Percentiles rank a stretch among this genome's conserved stretches.
These are phyloP conservation scores for Suhomyces xylopsoci DNA, from an alignment of 805 yeast genomes.

Conservation along the genomic window DNA sequence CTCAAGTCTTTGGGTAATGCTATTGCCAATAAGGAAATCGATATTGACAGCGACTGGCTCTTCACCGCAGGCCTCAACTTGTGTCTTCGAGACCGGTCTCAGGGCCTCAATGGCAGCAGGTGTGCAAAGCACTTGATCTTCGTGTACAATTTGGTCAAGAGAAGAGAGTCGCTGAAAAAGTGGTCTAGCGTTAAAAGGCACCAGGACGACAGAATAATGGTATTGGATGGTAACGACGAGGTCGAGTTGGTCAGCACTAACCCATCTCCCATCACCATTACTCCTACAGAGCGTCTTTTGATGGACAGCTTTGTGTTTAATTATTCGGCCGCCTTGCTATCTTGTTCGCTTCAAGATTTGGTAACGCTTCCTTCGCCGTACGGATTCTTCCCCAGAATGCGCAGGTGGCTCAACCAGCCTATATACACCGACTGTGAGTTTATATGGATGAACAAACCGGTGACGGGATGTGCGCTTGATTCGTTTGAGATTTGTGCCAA, in stretches of 20 bases:
- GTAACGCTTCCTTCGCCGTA: constrained; percentile 42
- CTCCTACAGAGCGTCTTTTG: constrained; percentile 34
- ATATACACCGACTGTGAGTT: constrained; percentile 31
- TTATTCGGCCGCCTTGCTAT: constrained; percentile 37
- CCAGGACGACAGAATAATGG: not conserved
- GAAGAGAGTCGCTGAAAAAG: constrained; percentile 8
- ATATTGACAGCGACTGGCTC: constrained; percentile 38
- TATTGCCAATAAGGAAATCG: constrained; percentile 17
- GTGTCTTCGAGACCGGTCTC: constrained; percentile 36
- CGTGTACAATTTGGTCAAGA: constrained; percentile 32
- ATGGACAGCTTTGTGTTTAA: constrained; percentile 45
- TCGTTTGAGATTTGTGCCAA: constrained; percentile 38
- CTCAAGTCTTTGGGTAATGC: constrained; percentile 10
- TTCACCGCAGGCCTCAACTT: constrained; percentile 37
- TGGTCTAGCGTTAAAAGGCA: not conserved
- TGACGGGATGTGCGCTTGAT: constrained; percentile 35
- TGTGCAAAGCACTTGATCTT: constrained; percentile 32
- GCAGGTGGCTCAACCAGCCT: constrained; percentile 32
- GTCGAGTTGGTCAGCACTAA: not conserved
- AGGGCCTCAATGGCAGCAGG: constrained; percentile 21
- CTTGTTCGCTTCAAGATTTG: constrained; percentile 27
- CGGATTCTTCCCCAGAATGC: constrained; percentile 25
- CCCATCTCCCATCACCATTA: not conserved
- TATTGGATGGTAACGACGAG: constrained; percentile 6
- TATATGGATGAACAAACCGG: constrained; percentile 45